A percentile compares a stretch with the other conserved stretches of the same genome.
These are phyloP conservation scores for Austroboletus niveus DNA, from an alignment of 1,284 basidiomycete genomes.

Conservation along the genomic window DNA sequence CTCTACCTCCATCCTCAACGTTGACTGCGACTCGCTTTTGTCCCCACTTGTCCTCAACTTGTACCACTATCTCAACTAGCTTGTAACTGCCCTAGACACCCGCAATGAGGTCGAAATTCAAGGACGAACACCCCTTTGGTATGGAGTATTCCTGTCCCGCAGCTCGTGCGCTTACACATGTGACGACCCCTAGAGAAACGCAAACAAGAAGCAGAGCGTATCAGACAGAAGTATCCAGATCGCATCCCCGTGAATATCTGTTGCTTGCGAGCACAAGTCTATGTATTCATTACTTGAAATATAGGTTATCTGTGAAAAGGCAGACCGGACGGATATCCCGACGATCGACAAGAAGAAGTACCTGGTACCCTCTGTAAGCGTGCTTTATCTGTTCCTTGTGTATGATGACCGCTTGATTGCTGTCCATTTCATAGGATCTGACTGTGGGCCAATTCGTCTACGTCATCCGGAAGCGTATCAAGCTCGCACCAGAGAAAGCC, in stretches of 20 bases:
- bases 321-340: conserved; percentile 97
- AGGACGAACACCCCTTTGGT: conserved; percentile 99
- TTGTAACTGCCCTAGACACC: conserved; percentile 3
- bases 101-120: conserved; percentile 95
- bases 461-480: conserved; percentile 99
- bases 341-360: conserved; percentile 99
- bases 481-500: conserved; percentile 98
- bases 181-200: conserved; percentile 77
- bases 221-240: conserved; percentile 98
- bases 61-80: conserved; percentile 1
- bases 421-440: conserved; percentile 67
- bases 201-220: conserved; percentile 96
- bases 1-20: conserved; percentile 31
- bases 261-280: conserved; percentile 6
- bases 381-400: conserved; percentile 4
- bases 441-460: conserved; percentile 99
- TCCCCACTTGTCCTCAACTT: conserved; percentile 11
- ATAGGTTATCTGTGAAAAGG: conserved; percentile 99
- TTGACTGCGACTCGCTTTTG: conserved; percentile 33
- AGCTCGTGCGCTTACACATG: conserved; percentile 17
- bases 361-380: conserved; percentile 88
- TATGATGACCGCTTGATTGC: conserved; percentile 20
- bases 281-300: conserved; percentile 19
- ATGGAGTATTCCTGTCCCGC: conserved; percentile 29
- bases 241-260: conserved; percentile 83